phyloP scores from a whole-genome alignment of 2,329 filamentous ascomycete species.

The Beauveria sp. region DNA sequence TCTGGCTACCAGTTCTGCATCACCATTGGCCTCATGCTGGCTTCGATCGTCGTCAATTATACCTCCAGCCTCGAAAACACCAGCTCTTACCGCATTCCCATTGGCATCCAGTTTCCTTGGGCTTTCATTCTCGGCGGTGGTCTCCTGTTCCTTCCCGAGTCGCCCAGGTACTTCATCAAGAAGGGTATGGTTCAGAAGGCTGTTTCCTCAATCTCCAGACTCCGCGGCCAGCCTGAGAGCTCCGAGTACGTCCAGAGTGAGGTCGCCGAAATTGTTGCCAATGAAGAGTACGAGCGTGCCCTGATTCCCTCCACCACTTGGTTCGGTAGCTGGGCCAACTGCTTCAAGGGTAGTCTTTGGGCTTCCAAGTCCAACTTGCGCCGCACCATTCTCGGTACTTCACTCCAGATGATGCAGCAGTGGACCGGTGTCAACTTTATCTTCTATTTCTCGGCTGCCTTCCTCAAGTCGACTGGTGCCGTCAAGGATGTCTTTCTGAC shows the following conservation, averaged over 20 bases:
- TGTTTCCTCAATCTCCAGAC: conserved; percentile 51
- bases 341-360: conserved; percentile 57
- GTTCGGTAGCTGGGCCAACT: conserved; percentile 60
- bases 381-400: conserved; percentile 63
- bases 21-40: conserved; percentile 70
- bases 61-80: conserved; percentile 55
- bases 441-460: conserved; percentile 80
- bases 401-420: conserved; percentile 76
- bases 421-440: conserved; percentile 89
- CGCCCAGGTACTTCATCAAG: conserved; percentile 79
- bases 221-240: conserved; percentile 66
- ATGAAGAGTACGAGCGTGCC: conserved; percentile 75
- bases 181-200: conserved; percentile 62
- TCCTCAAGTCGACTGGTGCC: conserved; percentile 71
- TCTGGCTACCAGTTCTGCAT: conserved; percentile 79
- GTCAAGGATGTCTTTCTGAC: conserved; percentile 76
- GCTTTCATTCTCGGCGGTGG: conserved; percentile 66
- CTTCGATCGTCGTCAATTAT: conserved; percentile 66
- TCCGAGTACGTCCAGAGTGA: conserved; percentile 73
- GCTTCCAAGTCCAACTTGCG: conserved; percentile 61
- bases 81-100: conserved; percentile 71
- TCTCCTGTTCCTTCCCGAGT: conserved; percentile 73
- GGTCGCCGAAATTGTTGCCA: conserved; percentile 79
- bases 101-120: conserved; percentile 74
- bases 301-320: conserved; percentile 59